These are phyloP conservation scores for Roridomyces roridus DNA, from an alignment of 768 basidiomycete genomes.

Conservation along the genomic window DNA sequence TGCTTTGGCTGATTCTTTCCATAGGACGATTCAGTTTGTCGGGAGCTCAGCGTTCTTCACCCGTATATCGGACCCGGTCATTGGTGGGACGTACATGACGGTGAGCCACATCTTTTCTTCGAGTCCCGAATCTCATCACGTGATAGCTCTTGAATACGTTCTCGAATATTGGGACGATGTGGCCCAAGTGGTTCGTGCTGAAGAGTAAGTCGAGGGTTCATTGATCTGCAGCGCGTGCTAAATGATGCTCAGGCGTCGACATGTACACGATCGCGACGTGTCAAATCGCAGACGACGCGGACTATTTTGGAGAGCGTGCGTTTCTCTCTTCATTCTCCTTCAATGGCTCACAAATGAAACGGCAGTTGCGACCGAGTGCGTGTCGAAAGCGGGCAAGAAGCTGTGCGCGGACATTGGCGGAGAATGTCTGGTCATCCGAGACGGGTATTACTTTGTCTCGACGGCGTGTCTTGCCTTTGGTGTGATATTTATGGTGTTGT, in stretches of 20 bases:
- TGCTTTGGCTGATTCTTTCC: neutral
- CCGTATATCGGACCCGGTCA: slow-evolving; percentile 93
- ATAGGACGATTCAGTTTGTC: slow-evolving; percentile 95
- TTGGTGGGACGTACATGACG: slow-evolving; percentile 99
- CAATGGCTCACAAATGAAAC: slow-evolving; percentile 9
- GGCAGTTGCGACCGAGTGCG: slow-evolving; percentile 80
- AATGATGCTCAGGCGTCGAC: slow-evolving; percentile 71
- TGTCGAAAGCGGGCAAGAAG: slow-evolving; percentile 87
- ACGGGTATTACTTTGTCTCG: slow-evolving; percentile 92
- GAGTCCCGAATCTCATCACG: neutral
- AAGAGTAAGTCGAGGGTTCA: slow-evolving; percentile 58
- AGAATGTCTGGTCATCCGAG: slow-evolving; percentile 78
- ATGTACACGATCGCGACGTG: slow-evolving; percentile 87
- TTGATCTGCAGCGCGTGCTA: neutral
- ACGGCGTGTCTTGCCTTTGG: slow-evolving; percentile 79
- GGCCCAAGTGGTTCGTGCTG: slow-evolving; percentile 96
- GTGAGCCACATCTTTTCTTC: slow-evolving; percentile 45
- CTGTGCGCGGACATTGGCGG: slow-evolving; percentile 80
- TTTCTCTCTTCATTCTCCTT: neutral
- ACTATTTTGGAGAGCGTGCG: slow-evolving; percentile 62
- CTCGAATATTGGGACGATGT: slow-evolving; percentile 95
- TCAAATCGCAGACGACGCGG: slow-evolving; percentile 63
- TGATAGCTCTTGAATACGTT: slow-evolving; percentile 91
- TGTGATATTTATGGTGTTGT: slow-evolving; percentile 70
- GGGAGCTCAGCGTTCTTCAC: slow-evolving; percentile 99